phyloP scores from a whole-genome alignment of 805 yeast genomes.

The Komagataella kurtzmanii region DNA sequence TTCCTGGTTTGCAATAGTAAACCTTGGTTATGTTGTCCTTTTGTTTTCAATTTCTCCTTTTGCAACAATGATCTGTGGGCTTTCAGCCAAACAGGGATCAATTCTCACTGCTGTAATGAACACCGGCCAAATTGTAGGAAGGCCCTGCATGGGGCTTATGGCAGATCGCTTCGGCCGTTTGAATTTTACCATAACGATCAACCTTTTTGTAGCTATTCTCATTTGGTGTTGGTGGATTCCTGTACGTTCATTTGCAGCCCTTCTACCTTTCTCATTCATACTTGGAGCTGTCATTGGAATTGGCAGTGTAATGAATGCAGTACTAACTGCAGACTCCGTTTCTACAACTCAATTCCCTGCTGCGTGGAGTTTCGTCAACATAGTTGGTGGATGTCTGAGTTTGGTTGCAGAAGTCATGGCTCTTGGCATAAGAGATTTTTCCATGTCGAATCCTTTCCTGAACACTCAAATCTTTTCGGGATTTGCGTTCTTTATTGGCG shows the following conservation, averaged over 20 bases:
- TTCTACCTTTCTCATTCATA: conserved; percentile 26
- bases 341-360: conserved; percentile 14
- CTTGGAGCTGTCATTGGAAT: conserved; percentile 33
- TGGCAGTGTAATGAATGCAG: conserved; percentile 17
- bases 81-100: conserved; percentile 27
- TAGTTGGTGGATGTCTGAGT: conserved; percentile 14
- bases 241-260: conserved; percentile 19
- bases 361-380: conserved; percentile 14
- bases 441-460: conserved; percentile 27
- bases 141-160: conserved; percentile 31
- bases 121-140: conserved; percentile 32
- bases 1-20: conserved; percentile 18
- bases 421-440: conserved; percentile 10
- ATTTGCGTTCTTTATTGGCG: conserved; percentile 25
- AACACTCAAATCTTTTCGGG: conserved; percentile 54
- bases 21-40: conserved; percentile 28
- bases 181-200: conserved; percentile 25
- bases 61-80: conserved; percentile 30
- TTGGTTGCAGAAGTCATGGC: conserved; percentile 17
- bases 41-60: conserved; percentile 33
- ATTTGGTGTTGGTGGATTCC: conserved; percentile 29
- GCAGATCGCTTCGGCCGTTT: conserved; percentile 34
- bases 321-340: conserved; percentile 16
- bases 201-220: conserved; percentile 22
- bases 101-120: conserved; percentile 30